Conservation (phyloP, 2,329 filamentous ascomycete species). For the Fusarium temperatum region DNA sequence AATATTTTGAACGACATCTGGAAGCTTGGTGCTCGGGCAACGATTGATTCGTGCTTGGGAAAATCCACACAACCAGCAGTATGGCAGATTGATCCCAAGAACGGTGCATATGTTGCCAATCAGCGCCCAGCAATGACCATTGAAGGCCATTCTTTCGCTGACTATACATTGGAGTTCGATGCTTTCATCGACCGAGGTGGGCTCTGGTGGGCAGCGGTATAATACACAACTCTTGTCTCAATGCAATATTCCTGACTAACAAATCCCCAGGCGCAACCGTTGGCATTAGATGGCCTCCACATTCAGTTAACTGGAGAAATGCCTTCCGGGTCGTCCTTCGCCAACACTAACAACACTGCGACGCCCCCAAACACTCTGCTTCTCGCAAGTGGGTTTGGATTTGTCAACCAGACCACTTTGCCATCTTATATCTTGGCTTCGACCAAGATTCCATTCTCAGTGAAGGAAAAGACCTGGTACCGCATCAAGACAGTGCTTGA, state of each 20-base stretch:
- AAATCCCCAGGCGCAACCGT: not conserved
- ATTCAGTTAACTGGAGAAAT: not conserved
- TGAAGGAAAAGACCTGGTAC: constrained; percentile 4
- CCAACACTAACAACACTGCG: not conserved
- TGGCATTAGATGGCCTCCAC: not conserved
- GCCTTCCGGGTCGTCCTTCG: not conserved
- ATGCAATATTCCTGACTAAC: not conserved
- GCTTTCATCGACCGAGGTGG: not conserved
- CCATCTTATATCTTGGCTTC: constrained; percentile 5
- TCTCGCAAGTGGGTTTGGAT: not conserved
- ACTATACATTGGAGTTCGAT: constrained; percentile 11
- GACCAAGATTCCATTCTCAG: not conserved
- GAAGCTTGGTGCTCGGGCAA: not conserved
- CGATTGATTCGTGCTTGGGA: not conserved
- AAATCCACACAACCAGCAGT: not conserved
- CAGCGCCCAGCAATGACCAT: constrained; percentile 5
- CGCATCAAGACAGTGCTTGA: not conserved
- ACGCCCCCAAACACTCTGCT: not conserved
- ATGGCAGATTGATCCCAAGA: not conserved
- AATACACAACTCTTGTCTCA: not conserved
- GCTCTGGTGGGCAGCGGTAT: constrained; percentile 4
- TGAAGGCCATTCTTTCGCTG: not conserved
- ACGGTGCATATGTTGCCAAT: not conserved
- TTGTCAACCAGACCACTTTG: constrained; percentile 6
- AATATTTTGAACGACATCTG: constrained; percentile 3